Evolutionary conservation across 345 rosid genomes (phyloP).

Genomic region (Conringia planisiliqua): DNA sequence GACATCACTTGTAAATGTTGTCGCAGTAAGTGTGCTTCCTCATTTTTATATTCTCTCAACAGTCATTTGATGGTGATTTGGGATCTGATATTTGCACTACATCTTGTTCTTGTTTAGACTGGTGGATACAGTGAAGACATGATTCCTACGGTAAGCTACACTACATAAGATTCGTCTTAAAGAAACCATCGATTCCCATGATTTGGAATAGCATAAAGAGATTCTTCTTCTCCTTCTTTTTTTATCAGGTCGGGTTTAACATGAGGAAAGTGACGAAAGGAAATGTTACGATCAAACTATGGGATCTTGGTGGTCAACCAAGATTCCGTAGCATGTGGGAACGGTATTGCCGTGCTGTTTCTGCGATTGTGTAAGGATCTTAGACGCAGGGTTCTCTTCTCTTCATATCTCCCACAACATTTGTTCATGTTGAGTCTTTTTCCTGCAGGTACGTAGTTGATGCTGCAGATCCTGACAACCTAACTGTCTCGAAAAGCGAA

Average conservation of each 20-base stretch:
- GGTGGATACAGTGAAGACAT: slow-evolving; percentile 93
- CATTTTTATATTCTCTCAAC: neutral
- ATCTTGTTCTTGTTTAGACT: slow-evolving; percentile 36
- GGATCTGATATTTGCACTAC: neutral
- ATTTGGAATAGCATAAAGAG: neutral
- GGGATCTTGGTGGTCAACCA: slow-evolving; percentile 88
- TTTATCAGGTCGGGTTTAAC: slow-evolving; percentile 70
- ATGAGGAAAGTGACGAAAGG: slow-evolving; percentile 91
- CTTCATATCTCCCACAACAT: neutral
- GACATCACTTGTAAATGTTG: slow-evolving; percentile 78
- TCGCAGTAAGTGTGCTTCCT: slow-evolving; percentile 54
- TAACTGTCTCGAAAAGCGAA: slow-evolving; percentile 59
- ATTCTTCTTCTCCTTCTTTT: neutral
- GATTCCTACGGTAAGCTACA: slow-evolving; percentile 70
- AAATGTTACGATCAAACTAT: slow-evolving; percentile 73
- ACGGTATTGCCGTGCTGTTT: slow-evolving; percentile 73
- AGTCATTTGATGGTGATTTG: neutral
- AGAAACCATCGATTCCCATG: neutral
- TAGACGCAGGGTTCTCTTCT: neutral
- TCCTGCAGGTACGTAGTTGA: slow-evolving; percentile 61
- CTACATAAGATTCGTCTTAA: neutral
- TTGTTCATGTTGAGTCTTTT: slow-evolving; percentile 3
- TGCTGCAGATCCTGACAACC: slow-evolving; percentile 64
- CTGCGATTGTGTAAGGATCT: slow-evolving; percentile 54
- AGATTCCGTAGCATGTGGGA: slow-evolving; percentile 84